Conservation (phyloP, 768 basidiomycete species). For the Pleurotus cornucopiae region DNA sequence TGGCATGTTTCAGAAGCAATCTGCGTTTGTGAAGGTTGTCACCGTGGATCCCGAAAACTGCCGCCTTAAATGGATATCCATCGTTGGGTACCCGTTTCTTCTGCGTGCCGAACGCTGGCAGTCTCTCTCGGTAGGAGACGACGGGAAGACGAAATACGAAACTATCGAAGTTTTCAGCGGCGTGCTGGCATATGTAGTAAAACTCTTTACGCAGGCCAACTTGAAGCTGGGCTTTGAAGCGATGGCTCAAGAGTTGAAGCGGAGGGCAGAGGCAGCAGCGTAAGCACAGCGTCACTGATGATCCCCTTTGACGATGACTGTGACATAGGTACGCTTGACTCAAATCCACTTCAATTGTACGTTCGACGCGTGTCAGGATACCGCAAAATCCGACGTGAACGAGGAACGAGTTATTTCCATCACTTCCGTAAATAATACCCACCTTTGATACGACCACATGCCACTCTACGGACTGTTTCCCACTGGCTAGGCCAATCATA, state of each 20-base stretch:
- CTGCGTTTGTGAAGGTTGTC: conserved; percentile 37
- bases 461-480: not conserved
- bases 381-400: conserved; percentile 8
- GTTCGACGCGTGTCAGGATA: not conserved
- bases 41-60: conserved; percentile 47
- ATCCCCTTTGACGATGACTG: too few relatives aligned
- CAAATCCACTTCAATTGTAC: too few relatives aligned
- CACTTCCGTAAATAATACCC: conserved; percentile 1
- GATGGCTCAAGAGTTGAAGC: conserved; percentile 56
- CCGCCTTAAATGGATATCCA: conserved; percentile 53
- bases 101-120: conserved; percentile 62
- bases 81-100: conserved; percentile 40
- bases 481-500: not conserved
- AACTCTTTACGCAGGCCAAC: conserved; percentile 36
- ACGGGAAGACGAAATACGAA: conserved; percentile 60
- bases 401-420: conserved; percentile 7
- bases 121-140: conserved; percentile 44
- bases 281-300: conserved; percentile 5
- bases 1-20: conserved; percentile 29
- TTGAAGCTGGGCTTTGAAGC: conserved; percentile 44
- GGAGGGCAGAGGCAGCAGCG: conserved; percentile 34
- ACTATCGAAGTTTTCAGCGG: conserved; percentile 59
- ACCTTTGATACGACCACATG: conserved; percentile 3
- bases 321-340: too few relatives aligned
- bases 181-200: conserved; percentile 48